Evolutionary conservation across 495 filamentous ascomycete species (phyloP).

Genomic region (Talaromyces nanjingensis): DNA sequence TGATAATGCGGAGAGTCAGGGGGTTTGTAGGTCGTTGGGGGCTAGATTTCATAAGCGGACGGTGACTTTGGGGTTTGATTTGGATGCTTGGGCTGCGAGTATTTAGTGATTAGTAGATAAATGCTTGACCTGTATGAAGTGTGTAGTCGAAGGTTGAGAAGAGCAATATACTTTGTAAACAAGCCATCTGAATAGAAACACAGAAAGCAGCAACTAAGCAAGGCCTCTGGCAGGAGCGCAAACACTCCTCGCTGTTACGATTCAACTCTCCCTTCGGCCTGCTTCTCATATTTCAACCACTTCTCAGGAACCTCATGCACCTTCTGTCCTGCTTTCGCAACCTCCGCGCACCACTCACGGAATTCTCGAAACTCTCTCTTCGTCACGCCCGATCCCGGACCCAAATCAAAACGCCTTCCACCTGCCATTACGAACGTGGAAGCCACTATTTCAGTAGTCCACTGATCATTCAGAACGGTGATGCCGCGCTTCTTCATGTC

Average conservation of each 20-base stretch:
- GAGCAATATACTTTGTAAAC: not conserved
- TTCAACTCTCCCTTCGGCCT: not conserved
- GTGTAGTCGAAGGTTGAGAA: not conserved
- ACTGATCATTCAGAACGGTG: not conserved
- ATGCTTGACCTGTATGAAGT: too few species aligned
- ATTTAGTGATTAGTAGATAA: too few species aligned
- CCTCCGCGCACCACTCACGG: not conserved
- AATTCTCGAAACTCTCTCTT: not conserved
- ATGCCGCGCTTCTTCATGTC: not conserved
- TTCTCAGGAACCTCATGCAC: not conserved
- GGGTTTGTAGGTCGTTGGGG: not conserved
- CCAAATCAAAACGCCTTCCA: not conserved
- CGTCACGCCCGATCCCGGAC: not conserved
- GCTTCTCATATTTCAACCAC: not conserved
- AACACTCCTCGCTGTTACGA: not conserved
- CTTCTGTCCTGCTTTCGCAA: not conserved
- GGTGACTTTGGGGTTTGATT: not conserved
- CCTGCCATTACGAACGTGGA: not conserved
- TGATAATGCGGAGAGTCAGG: not conserved
- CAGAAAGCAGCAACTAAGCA: not conserved
- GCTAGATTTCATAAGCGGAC: not conserved
- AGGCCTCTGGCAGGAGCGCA: not conserved
- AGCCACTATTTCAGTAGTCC: not conserved
- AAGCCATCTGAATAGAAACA: not conserved
- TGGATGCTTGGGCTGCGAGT: not conserved